Evolutionary conservation across 1,284 basidiomycete species (phyloP), one percentile per base, ranked within the genome.

Genomic region (Coniferiporia sulphurascens): DNA sequence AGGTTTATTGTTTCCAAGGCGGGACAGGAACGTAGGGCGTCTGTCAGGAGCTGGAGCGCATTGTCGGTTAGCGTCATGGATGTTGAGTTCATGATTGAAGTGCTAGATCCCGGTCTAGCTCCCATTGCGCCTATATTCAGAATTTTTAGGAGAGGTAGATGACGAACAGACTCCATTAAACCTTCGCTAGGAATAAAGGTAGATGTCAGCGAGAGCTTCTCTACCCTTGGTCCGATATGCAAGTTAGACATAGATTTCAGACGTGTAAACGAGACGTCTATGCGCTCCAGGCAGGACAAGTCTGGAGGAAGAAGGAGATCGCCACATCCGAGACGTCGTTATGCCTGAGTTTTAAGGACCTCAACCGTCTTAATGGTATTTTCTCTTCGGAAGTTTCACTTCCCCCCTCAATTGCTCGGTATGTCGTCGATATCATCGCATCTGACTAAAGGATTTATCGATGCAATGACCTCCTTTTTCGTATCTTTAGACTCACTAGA

Each of bases 261-360:
- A n/a, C 68, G 68, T 0, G 86, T 89, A 70, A 87, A 89, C 0
- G 86, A 86, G 8, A 85, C 63, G 63, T 89, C 86, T 7, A 89
- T 71, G 12, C 79, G 78, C 41, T 70, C 71, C 21, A 89, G 63
- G 77, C 75, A 1, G 83, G 83, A 61, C 78, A 85, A 13, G 74
- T 63, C 0, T 70, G 65, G 5, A 86, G 65, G 13, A 85, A 67
- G 5, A 70, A 64, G 35, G 70, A 68, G 9, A 87, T 52, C 0
- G 80, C 75, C 0, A 64, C 62, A 58, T 87, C 84, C 3, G 80
- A 77, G 46, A 87, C 67, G 2, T 71, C 66, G 3, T 78, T 75
- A 64, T 84, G 78, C n/a, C 83, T 78, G 12, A 89, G 71, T 65
- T 89, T 89, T 32, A 89, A 70, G 1, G 75, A 81, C 32, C 67